These are phyloP conservation scores for Achaetomiella virescens DNA, from an alignment of 495 filamentous ascomycete species.

Conservation along the genomic window DNA sequence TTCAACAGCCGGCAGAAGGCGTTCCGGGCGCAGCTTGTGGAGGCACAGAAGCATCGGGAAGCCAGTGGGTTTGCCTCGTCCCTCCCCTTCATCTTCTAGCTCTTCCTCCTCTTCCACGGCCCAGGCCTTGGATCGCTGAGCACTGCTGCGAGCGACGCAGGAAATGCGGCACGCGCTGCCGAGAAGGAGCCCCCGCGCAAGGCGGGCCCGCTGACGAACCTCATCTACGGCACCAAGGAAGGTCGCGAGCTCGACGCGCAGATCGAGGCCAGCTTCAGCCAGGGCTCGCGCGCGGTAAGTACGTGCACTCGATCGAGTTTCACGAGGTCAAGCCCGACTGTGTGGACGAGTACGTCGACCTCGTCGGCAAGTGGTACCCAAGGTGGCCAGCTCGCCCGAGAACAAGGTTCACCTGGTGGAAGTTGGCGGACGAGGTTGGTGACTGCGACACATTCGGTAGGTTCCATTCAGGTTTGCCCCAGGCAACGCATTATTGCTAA, in stretches of 20 bases:
- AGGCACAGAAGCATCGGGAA: slow-evolving; percentile 72
- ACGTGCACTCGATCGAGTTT: slow-evolving; percentile 96
- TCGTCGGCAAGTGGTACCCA: slow-evolving; percentile 92
- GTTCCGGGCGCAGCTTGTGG: slow-evolving; percentile 77
- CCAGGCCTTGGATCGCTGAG: slow-evolving; percentile 62
- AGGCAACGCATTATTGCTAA: background rate
- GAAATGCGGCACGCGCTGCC: slow-evolving; percentile 40
- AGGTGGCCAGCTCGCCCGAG: slow-evolving; percentile 70
- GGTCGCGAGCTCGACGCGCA: slow-evolving; percentile 87
- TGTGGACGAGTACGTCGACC: slow-evolving; percentile 87
- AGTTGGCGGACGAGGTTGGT: slow-evolving; percentile 99
- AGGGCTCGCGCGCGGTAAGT: slow-evolving; percentile 95
- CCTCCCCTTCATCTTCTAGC: slow-evolving; percentile 47
- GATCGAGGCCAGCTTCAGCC: slow-evolving; percentile 89
- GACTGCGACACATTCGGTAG: slow-evolving; percentile 96
- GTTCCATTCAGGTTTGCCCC: slow-evolving; percentile 18
- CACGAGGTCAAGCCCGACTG: slow-evolving; percentile 94
- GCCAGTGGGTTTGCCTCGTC: slow-evolving; percentile 57
- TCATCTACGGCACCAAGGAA: slow-evolving; percentile 95
- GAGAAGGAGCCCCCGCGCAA: slow-evolving; percentile 42
- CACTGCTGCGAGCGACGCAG: slow-evolving; percentile 41
- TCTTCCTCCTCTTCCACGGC: slow-evolving; percentile 40
- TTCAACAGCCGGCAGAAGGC: slow-evolving; percentile 78
- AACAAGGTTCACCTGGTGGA: slow-evolving; percentile 91
- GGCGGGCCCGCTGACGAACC: slow-evolving; percentile 51